These are phyloP conservation scores for Babesia gibsoni DNA, from an alignment of 169 alveolate genomes.

Conservation along the genomic window DNA sequence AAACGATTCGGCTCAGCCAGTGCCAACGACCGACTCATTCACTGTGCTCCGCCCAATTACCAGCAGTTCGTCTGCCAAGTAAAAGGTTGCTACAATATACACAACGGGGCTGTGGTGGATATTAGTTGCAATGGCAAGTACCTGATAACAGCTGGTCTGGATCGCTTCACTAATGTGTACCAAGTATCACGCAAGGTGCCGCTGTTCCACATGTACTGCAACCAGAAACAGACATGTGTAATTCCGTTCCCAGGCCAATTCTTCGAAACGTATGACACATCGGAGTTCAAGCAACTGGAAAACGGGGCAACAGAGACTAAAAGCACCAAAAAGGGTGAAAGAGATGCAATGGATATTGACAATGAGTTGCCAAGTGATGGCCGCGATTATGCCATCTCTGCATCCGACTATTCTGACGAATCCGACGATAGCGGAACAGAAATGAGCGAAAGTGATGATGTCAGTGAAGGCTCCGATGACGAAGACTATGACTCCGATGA, in stretches of 20 bases:
- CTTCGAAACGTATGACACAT: neutral
- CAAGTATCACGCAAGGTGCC: slow-evolving; percentile 20
- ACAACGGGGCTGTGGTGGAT: slow-evolving; percentile 61
- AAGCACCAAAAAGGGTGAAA: neutral
- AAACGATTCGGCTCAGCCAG: slow-evolving; percentile 45
- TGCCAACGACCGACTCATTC: slow-evolving; percentile 56
- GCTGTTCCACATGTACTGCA: slow-evolving; percentile 34
- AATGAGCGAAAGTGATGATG: neutral
- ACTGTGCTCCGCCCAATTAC: slow-evolving; percentile 44
- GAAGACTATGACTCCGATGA: neutral
- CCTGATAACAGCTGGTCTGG: slow-evolving; percentile 48
- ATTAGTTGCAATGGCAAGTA: slow-evolving; percentile 34
- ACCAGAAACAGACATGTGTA: slow-evolving; percentile 54
- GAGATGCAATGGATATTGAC: slow-evolving; percentile 3
- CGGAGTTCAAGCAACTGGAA: slow-evolving; percentile 14
- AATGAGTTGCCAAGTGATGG: slow-evolving; percentile 4
- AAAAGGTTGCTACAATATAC: slow-evolving; percentile 19
- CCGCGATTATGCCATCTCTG: slow-evolving; percentile 27
- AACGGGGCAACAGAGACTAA: neutral
- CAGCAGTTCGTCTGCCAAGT: slow-evolving; percentile 51
- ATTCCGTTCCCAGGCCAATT: slow-evolving; percentile 8
- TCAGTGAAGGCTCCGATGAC: neutral
- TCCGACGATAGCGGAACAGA: neutral
- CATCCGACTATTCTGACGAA: slow-evolving; percentile 15
- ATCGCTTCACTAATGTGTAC: slow-evolving; percentile 38